A percentile compares a stretch with the other conserved stretches of the same genome.
These are phyloP conservation scores for Trametes coccinea DNA, from an alignment of 768 basidiomycete species.

Conservation along the genomic window DNA sequence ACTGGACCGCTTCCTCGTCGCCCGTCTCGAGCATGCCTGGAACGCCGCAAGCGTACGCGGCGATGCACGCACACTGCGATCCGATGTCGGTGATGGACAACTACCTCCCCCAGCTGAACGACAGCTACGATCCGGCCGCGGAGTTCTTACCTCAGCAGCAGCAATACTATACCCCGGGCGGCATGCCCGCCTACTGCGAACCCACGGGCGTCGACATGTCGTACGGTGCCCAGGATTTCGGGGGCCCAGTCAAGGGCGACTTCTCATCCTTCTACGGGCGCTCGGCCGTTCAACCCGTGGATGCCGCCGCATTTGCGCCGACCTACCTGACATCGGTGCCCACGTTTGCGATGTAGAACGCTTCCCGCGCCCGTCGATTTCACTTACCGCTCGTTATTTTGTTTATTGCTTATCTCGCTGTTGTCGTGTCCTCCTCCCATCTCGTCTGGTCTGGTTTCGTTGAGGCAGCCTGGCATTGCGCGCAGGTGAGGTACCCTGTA, in stretches of 20 bases:
- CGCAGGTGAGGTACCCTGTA: constrained; percentile 11
- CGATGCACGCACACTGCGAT: constrained; percentile 14
- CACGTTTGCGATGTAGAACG: constrained; percentile 27
- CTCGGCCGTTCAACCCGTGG: constrained; percentile 18
- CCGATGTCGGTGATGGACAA: constrained; percentile 11
- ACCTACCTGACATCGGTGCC: constrained; percentile 18
- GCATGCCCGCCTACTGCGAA: constrained; percentile 11
- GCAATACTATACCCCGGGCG: constrained; percentile 8
- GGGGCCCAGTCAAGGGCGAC: constrained; percentile 16
- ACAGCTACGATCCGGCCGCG: constrained; percentile 21
- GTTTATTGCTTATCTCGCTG: constrained; percentile 21
- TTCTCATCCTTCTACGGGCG: constrained; percentile 25
- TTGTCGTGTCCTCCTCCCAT: constrained; percentile 6
- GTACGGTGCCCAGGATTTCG: constrained; percentile 19
- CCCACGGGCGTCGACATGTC: constrained; percentile 12
- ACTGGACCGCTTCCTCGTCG: constrained; percentile 23
- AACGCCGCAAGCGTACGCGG: constrained; percentile 26
- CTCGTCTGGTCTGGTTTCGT: constrained; percentile 3
- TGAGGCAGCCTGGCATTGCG: background rate
- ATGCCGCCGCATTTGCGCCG: constrained; percentile 19
- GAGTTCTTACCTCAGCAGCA: constrained; percentile 26
- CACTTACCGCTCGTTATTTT: constrained; percentile 23
- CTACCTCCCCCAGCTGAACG: constrained; percentile 10
- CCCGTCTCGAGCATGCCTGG: constrained; percentile 30
- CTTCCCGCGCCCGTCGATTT: constrained; percentile 8